Evolutionary conservation across 106 monocot species (phyloP).

Genomic region (Dendrobium chrysotoxum): DNA sequence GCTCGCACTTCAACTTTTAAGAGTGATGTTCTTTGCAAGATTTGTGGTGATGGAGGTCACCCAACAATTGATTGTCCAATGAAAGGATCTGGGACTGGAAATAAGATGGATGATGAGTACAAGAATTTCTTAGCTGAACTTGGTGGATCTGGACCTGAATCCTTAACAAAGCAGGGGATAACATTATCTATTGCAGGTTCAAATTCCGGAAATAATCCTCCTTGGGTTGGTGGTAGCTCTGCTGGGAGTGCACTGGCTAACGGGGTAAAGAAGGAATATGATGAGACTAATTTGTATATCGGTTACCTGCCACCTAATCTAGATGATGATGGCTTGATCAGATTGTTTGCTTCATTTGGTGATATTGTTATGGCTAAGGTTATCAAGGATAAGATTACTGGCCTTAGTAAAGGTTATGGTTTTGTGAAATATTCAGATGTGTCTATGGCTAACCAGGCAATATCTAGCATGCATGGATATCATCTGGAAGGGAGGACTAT

Average conservation of each 20-base stretch:
- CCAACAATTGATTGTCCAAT: conserved; percentile 91
- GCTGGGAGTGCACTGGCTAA: conserved; percentile 5
- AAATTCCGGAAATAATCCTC: conserved; percentile 39
- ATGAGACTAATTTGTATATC: conserved; percentile 91
- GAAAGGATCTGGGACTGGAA: conserved; percentile 66
- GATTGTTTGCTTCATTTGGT: conserved; percentile 71
- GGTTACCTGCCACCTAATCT: conserved; percentile 79
- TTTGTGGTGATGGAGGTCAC: conserved; percentile 94
- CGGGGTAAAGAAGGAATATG: conserved; percentile 73
- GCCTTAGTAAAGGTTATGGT: conserved; percentile 88
- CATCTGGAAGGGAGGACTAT: conserved; percentile 74
- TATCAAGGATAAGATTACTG: conserved; percentile 76
- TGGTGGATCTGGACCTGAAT: conserved; percentile 72
- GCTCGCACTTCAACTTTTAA: conserved; percentile 68
- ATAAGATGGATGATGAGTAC: conserved; percentile 96
- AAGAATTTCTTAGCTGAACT: conserved; percentile 88
- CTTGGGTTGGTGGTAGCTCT: conserved; percentile 37
- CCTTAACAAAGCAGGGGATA: conserved; percentile 34
- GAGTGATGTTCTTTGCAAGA: conserved; percentile 83
- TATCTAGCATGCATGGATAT: conserved; percentile 77
- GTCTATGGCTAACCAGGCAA: conserved; percentile 67
- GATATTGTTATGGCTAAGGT: conserved; percentile 93
- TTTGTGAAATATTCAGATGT: conserved; percentile 94
- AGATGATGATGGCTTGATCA: conserved; percentile 73
- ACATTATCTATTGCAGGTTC: conserved; percentile 38